Evolutionary conservation across 73 alveolate species (phyloP), one percentile per base, ranked within the genome.

Genomic region (Symbiodinium pilosum): DNA sequence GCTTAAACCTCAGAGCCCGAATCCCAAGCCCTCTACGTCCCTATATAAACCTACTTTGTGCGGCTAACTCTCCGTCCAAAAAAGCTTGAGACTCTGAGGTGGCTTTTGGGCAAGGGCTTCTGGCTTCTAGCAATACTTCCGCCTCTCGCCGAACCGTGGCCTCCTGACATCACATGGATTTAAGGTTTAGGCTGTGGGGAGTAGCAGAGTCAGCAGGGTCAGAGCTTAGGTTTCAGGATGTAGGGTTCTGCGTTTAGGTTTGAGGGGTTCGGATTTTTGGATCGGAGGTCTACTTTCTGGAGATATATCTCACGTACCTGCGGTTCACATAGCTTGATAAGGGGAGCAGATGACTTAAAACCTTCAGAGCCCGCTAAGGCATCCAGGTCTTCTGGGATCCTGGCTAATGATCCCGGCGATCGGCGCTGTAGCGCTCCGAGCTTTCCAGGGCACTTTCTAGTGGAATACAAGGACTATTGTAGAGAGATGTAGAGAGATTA

Each of bases 101-200:
- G 97, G 97, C 42, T 68, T 32, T 34, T 91, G 83, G 97, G 89
- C 3, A 91, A 91, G 52, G 40, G 34, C 81, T 91, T 91, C 30
- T 91, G 97, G 97, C 38, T 71, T 44, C 77, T 91, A 38, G 97
- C 97, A 30, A 91, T 91, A 34, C 39, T 91, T n/a, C 89, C 89
- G 20, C 97, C 97, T 41, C 34, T 91, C 89, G 97, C 97, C 41
- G 97, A 91, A 56, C 87, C 97, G 75, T 91, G 97, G 97, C 97
- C 68, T 30, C 97, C 75, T 14, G 97, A 86, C 40, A n/a, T 47
- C n/a, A n/a, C n/a, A n/a, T n/a, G n/a, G n/a, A n/a, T n/a, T n/a
- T n/a, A n/a, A n/a, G n/a, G n/a, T n/a, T n/a, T n/a, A n/a, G n/a
- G n/a, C n/a, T n/a, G n/a, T n/a, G n/a, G n/a, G n/a, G n/a, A n/a